These are phyloP conservation scores for Euptelea pleiosperma DNA, from an alignment of 164 flowering plant species.

Conservation along the genomic window DNA sequence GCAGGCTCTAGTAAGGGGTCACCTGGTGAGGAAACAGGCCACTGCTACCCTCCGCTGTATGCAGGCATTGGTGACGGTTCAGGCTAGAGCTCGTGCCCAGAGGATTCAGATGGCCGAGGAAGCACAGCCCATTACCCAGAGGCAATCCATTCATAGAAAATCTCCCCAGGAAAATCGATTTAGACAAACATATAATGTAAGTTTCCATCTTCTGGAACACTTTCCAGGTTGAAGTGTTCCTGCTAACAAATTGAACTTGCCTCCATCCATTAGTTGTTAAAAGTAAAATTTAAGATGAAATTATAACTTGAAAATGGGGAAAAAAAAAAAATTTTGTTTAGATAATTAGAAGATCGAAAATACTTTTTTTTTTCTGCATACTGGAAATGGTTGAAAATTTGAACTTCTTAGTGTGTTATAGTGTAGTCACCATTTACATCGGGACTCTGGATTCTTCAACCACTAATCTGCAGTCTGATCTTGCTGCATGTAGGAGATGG, in stretches of 20 bases:
- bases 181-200: slow-evolving; percentile 45
- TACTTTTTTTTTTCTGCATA: neutral
- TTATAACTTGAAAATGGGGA: neutral
- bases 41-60: slow-evolving; percentile 86
- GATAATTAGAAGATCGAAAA: neutral
- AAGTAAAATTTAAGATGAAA: too few relatives aligned
- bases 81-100: slow-evolving; percentile 77
- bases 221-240: neutral
- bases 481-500: slow-evolving; percentile 43
- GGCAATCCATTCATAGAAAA: slow-evolving; percentile 46
- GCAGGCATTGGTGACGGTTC: slow-evolving; percentile 82
- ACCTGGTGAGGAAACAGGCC: slow-evolving; percentile 85
- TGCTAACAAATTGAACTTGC: neutral
- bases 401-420: neutral
- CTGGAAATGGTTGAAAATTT: neutral
- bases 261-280: slow-evolving; percentile 1
- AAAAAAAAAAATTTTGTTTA: neutral
- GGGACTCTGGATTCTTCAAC: neutral
- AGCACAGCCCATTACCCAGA: slow-evolving; percentile 28
- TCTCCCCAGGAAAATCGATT: slow-evolving; percentile 44
- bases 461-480: slow-evolving; percentile 1
- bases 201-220: slow-evolving; percentile 11
- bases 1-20: slow-evolving; percentile 92
- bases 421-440: neutral
- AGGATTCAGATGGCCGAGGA: slow-evolving; percentile 62